Conservation (phyloP, 148 eudicot genomes). For the Rheum nobile region DNA sequence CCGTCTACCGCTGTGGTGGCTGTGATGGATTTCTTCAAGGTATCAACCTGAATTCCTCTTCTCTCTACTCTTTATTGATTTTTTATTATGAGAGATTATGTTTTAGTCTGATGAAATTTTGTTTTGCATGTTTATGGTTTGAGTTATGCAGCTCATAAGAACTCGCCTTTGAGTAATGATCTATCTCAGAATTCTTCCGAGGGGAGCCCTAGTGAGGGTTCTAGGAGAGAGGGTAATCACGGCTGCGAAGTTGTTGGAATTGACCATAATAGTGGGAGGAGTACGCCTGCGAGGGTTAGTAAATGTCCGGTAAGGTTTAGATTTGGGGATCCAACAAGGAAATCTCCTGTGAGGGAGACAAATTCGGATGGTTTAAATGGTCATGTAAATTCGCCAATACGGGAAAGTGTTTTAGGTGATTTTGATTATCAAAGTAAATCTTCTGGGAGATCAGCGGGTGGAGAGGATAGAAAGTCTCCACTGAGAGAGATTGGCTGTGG, state of each 20-base stretch:
- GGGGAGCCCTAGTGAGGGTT: conserved; percentile 16
- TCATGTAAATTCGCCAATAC: neutral
- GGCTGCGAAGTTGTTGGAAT: neutral
- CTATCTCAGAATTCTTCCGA: conserved; percentile 23
- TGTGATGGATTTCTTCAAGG: conserved; percentile 83
- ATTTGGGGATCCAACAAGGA: neutral
- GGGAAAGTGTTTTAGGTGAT: conserved; percentile 7
- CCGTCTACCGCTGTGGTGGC: conserved; percentile 77
- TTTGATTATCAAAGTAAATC: conserved; percentile 11
- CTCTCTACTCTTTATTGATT: neutral
- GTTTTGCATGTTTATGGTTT: neutral
- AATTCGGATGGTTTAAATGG: neutral
- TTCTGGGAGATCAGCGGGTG: conserved; percentile 8
- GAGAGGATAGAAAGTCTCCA: conserved; percentile 9
- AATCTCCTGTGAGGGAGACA: neutral
- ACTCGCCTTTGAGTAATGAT: conserved; percentile 16
- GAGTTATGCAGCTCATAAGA: conserved; percentile 31
- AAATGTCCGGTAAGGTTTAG: neutral
- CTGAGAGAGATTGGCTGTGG: conserved; percentile 12
- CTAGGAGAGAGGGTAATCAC: too few relatives aligned
- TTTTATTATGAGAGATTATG: conserved; percentile 4
- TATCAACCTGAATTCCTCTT: conserved; percentile 12
- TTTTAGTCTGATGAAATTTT: conserved; percentile 4
- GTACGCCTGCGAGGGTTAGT: neutral
- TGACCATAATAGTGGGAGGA: neutral